Percentiles rank a stretch among this genome's conserved stretches.
phyloP scores from a whole-genome alignment of 164 flowering plant species.

The Santalum album region DNA sequence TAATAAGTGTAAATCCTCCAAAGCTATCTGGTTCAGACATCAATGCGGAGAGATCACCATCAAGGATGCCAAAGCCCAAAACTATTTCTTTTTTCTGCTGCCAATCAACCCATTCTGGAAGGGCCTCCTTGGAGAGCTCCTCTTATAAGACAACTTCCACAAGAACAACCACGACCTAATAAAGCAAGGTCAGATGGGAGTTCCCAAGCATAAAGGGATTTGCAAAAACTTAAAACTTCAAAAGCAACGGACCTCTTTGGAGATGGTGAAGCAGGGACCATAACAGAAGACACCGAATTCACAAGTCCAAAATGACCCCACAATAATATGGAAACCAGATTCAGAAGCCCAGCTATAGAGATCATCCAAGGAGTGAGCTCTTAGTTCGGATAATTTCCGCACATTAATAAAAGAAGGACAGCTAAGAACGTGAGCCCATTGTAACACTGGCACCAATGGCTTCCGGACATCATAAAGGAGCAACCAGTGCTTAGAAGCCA shows the following conservation, averaged over 20 bases:
- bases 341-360: constrained; percentile 35
- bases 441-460: constrained; percentile 55
- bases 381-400: constrained; percentile 46
- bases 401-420: constrained; percentile 39
- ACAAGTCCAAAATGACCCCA: constrained; percentile 74
- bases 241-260: constrained; percentile 21
- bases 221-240: constrained; percentile 18
- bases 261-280: constrained; percentile 41
- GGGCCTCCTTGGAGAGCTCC: constrained; percentile 36
- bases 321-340: constrained; percentile 49
- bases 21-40: constrained; percentile 16
- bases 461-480: constrained; percentile 59
- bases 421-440: constrained; percentile 60
- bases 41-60: constrained; percentile 17
- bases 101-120: constrained; percentile 56
- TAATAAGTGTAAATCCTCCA: constrained; percentile 61
- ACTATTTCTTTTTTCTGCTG: constrained; percentile 45
- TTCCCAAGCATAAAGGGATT: constrained; percentile 61
- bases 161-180: constrained; percentile 30
- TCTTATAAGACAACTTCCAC: constrained; percentile 53
- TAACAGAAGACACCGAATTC: constrained; percentile 65
- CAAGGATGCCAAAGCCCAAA: constrained; percentile 60
- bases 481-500: constrained; percentile 40
- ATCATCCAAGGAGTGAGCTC: constrained; percentile 32
- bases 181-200: constrained; percentile 53